Base-by-base conservation (phyloP, 305 asterid genomes). In the Coffea humblotiana region DNA sequence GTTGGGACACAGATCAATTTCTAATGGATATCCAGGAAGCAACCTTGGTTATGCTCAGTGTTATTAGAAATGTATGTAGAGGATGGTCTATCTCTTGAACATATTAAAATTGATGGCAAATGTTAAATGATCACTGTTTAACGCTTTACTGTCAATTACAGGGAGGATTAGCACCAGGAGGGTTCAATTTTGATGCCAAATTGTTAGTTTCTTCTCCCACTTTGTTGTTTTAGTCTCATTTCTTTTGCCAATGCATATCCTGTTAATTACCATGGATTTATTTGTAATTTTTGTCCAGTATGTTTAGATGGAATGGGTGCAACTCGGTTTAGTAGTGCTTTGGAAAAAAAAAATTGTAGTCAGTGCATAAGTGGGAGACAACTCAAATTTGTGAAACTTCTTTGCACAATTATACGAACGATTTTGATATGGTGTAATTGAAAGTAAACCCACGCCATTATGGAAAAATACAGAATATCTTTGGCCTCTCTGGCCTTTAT, bases 1-100 rank as follows among this genome's bases (percentile, higher is more conserved):
- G 99, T 82, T 96, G 99, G 99, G 99, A 96, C 81, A 96, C 99
- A 0, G 99, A 96, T 87, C 99, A 96, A 84, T 96, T 96, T 86
- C 77, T 92, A 89, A 96, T 96, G 99, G 98, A 96, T 82, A 83
- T 94, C 14, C 88, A 90, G 66, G 99, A 96, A 91, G 99, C 98
- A 80, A 96, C 99, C 60, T 63, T 87, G 25, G 96, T 92, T 51
- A 96, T 96, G 99, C 92, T 90, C 78, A 87, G 90, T 35, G 97
- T 94, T 43, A 89, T 96, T 79, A 94, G 87, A 84, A 96, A 96
- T 76, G 99, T 95, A 84, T 0, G 90, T 78, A 19, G 5, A 70
- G 18, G 1, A n/a, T 61, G 68, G 40, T 25, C 10, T 6, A 4
- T 32, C 4, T 61, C 40, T 27, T 37, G 23, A 47, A 48, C 77